Base-by-base conservation (phyloP, 257 asterid genomes). In the Solanum sejunctum region DNA sequence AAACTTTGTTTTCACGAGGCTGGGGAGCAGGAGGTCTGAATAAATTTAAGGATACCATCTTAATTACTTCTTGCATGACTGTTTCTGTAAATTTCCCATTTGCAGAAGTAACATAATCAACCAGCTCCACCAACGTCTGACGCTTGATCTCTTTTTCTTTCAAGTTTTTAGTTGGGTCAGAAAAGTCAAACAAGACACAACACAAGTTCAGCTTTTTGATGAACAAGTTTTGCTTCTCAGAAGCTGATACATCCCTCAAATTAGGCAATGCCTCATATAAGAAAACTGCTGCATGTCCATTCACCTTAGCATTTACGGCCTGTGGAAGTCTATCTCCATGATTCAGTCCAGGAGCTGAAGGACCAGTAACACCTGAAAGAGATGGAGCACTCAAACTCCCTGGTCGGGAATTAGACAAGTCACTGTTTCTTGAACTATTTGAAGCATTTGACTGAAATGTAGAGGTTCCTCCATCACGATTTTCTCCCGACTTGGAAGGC, bases 141-240 rank as follows among this genome's bases (percentile, higher is more conserved):
- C 96, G 88, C 85, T 95, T 95, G 86, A 95, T 88, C 70, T 95
- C 99, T 85, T 93, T 95, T 84, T 95, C 99, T 88, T 92, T 93
- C 89, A 90, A 60, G 90, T 91, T 91, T 91, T 94, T 94, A 0
- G 95, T 86, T 32, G 95, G 96, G 89, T 95, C 99, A 51, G 94
- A 87, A 91, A 95, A 95, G 85, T 94, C 98, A 85, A 94, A 95
- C 73, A 90, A 84, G 39, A 90, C 91, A 78, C 94, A 93, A 71
- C 98, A 95, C 87, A 95, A 84, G 82, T 83, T 92, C 89, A 95
- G 87, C 88, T 94, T 95, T 86, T 83, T 90, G 87, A 93, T 82
- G 85, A 95, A 92, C 89, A 95, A 84, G 85, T 84, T 90, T 79
- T 93, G 98, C 91, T 94, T 92, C 90, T 94, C 99, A 26, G 93